Conservation (phyloP, 768 basidiomycete genomes). For the Boletus reticulatus region DNA sequence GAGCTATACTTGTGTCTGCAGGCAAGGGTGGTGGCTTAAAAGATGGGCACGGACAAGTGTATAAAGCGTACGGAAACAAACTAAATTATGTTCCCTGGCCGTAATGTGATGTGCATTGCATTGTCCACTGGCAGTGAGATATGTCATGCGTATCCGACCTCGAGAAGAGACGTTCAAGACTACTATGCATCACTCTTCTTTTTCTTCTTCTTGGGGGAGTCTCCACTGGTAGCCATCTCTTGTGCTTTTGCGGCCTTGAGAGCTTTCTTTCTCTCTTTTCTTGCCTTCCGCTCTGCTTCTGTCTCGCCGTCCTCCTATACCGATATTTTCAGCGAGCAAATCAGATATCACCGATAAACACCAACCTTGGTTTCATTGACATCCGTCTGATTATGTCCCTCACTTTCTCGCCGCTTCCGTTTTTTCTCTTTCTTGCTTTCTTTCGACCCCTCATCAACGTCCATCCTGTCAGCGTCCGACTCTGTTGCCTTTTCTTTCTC, state of each 20-base stretch:
- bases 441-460: slow-evolving; percentile 39
- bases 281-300: slow-evolving; percentile 79
- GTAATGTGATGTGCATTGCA: background rate
- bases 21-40: too few relatives aligned
- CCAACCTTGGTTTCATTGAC: slow-evolving; percentile 42
- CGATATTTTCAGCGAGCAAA: slow-evolving; percentile 6
- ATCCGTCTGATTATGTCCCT: slow-evolving; percentile 43
- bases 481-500: slow-evolving; percentile 50
- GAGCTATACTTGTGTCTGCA: too few relatives aligned
- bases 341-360: slow-evolving; percentile 11
- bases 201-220: slow-evolving; percentile 45
- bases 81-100: background rate
- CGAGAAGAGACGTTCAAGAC: background rate
- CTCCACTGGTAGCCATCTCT: slow-evolving; percentile 38
- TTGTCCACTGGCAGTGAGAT: background rate
- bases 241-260: slow-evolving; percentile 73
- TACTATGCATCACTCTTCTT: slow-evolving; percentile 34
- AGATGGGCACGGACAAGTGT: too few relatives aligned
- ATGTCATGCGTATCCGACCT: background rate
- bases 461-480: slow-evolving; percentile 41
- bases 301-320: slow-evolving; percentile 57
- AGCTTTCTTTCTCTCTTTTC: slow-evolving; percentile 77
- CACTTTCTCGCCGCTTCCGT: slow-evolving; percentile 56
- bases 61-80: background rate
- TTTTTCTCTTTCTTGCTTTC: slow-evolving; percentile 43